phyloP scores from a whole-genome alignment of 805 yeast genomes.

The Scheffersomyces amazonensis region DNA sequence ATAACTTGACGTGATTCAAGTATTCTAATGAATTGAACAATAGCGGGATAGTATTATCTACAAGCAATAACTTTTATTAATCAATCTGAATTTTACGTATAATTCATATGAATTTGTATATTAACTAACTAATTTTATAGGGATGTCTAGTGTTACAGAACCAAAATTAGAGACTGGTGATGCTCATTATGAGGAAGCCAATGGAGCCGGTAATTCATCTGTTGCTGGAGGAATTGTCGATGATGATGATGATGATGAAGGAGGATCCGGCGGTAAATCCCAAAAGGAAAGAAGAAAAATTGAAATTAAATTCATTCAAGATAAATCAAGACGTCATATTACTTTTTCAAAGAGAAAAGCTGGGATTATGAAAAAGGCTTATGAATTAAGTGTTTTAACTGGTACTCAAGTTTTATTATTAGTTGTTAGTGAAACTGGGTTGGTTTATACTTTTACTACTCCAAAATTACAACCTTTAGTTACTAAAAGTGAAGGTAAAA shows the following conservation, averaged over 20 bases:
- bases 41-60: too few relatives aligned
- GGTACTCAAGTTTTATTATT: slow-evolving; percentile 94
- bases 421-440: slow-evolving; percentile 97
- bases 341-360: slow-evolving; percentile 98
- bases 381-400: slow-evolving; percentile 91
- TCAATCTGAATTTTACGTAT: too few relatives aligned
- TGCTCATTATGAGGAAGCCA: slow-evolving; percentile 11
- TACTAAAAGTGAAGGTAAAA: slow-evolving; percentile 95
- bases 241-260: slow-evolving; percentile 55
- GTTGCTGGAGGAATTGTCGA: slow-evolving; percentile 21
- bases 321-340: slow-evolving; percentile 95
- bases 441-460: slow-evolving; percentile 97
- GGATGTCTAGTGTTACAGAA: slow-evolving; percentile 40
- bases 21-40: too few relatives aligned
- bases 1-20: too few relatives aligned
- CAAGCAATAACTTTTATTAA: too few relatives aligned
- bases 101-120: too few relatives aligned
- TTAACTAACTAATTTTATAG: background rate
- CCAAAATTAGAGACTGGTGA: slow-evolving; percentile 31
- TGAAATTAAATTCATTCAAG: slow-evolving; percentile 96
- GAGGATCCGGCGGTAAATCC: slow-evolving; percentile 43
- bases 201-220: slow-evolving; percentile 6
- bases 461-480: slow-evolving; percentile 98
- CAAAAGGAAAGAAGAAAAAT: slow-evolving; percentile 76
- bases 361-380: slow-evolving; percentile 99